Evolutionary conservation across 2,329 filamentous ascomycete species (phyloP).

Genomic region (Fusarium sp.): DNA sequence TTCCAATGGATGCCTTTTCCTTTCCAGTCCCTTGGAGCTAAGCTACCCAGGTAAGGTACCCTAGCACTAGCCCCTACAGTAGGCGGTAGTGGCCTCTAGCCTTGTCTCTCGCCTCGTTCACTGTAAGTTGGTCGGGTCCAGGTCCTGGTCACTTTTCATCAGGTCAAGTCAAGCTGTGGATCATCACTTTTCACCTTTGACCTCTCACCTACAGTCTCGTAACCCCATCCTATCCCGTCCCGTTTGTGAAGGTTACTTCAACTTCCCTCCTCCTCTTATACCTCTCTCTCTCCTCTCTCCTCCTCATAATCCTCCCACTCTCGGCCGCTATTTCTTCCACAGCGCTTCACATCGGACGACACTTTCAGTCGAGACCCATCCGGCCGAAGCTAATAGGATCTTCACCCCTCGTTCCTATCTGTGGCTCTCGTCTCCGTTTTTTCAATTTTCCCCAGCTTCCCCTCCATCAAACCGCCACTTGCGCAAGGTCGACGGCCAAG

Average conservation of each 20-base stretch:
- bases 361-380: slow-evolving; percentile 17
- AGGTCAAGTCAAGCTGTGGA: slow-evolving; percentile 38
- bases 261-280: slow-evolving; percentile 17
- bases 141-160: slow-evolving; percentile 7
- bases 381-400: slow-evolving; percentile 35
- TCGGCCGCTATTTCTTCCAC: neutral
- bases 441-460: slow-evolving; percentile 23
- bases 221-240: slow-evolving; percentile 14
- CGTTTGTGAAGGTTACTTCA: slow-evolving; percentile 12
- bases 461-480: slow-evolving; percentile 40
- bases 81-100: slow-evolving; percentile 5
- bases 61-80: slow-evolving; percentile 6
- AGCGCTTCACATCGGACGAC: slow-evolving; percentile 10
- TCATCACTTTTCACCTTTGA: slow-evolving; percentile 46
- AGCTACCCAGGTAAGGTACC: slow-evolving; percentile 26
- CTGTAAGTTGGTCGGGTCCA: slow-evolving; percentile 18
- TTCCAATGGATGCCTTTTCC: slow-evolving; percentile 15
- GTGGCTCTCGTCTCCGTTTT: slow-evolving; percentile 33
- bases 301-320: slow-evolving; percentile 18
- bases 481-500: slow-evolving; percentile 25
- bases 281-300: neutral
- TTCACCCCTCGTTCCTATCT: slow-evolving; percentile 34
- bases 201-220: slow-evolving; percentile 9
- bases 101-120: slow-evolving; percentile 26
- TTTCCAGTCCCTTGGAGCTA: slow-evolving; percentile 27